These are phyloP conservation scores for Phytophthora macrochlamydospora DNA, from an alignment of 352 stramenopile genomes.

Conservation along the genomic window DNA sequence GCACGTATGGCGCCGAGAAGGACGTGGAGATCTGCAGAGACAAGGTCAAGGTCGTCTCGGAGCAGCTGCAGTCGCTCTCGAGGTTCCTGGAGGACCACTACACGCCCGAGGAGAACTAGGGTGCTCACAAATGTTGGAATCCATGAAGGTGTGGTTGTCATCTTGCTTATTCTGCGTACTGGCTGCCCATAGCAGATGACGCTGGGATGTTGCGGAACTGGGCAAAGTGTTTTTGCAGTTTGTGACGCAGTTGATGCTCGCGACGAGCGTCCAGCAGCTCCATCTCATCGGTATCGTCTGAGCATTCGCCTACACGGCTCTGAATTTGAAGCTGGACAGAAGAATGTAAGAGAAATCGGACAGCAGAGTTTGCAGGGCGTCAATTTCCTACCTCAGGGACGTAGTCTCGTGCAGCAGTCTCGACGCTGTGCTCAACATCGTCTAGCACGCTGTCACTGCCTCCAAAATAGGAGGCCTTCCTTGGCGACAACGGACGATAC, in stretches of 20 bases:
- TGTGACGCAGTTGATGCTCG: constrained; percentile 42
- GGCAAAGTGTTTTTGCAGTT: constrained; percentile 71
- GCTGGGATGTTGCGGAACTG: constrained; percentile 38
- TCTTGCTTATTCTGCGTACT: background rate
- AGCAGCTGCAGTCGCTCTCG: constrained; percentile 79
- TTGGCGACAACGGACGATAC: constrained; percentile 37
- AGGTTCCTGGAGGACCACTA: constrained; percentile 82
- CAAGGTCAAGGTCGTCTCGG: constrained; percentile 80
- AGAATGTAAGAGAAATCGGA: background rate
- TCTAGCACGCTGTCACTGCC: constrained; percentile 22
- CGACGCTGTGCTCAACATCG: constrained; percentile 34
- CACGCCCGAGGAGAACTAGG: constrained; percentile 60
- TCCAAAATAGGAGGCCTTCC: constrained; percentile 17
- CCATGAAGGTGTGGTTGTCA: background rate
- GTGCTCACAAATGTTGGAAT: constrained; percentile 1
- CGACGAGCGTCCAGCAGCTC: constrained; percentile 33
- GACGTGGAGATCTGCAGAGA: constrained; percentile 77
- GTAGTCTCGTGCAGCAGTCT: constrained; percentile 45
- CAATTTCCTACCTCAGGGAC: constrained; percentile 34
- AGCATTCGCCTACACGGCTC: constrained; percentile 28
- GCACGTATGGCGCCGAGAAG: constrained; percentile 86
- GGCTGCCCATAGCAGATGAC: constrained; percentile 1
- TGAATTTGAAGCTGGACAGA: constrained; percentile 25
- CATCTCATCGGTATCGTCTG: constrained; percentile 36
- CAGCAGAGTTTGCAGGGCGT: background rate